These are phyloP conservation scores for Trametes cubensis DNA, from an alignment of 768 basidiomycete species.

Conservation along the genomic window DNA sequence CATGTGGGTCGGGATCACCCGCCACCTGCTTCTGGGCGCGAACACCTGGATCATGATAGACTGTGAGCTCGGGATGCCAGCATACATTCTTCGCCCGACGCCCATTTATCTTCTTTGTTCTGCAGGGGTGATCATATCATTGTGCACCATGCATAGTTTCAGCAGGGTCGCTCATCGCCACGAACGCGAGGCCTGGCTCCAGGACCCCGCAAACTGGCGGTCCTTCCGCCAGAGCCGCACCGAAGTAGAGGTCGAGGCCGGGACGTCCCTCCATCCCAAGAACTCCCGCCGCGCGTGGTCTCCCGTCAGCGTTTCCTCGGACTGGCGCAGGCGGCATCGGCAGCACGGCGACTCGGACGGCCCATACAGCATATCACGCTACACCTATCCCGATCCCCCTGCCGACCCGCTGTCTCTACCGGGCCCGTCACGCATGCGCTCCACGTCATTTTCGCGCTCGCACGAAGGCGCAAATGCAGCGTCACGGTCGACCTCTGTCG, in stretches of 20 bases:
- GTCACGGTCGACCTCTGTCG: conserved; percentile 19
- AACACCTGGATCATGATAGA: conserved; percentile 57
- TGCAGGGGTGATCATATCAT: conserved; percentile 57
- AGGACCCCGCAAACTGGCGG: conserved; percentile 49
- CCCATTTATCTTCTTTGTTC: too few species aligned
- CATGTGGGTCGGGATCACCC: conserved; percentile 52
- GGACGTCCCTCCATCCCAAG: conserved; percentile 20
- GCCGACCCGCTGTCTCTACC: conserved; percentile 10
- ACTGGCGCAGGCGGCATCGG: conserved; percentile 17
- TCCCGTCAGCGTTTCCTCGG: conserved; percentile 19
- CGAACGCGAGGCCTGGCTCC: conserved; percentile 57
- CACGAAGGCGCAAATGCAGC: not conserved
- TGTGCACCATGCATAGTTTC: conserved; percentile 62
- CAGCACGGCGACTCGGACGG: conserved; percentile 17
- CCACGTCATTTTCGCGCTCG: not conserved
- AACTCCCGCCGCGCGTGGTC: conserved; percentile 25
- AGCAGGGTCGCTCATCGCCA: conserved; percentile 61
- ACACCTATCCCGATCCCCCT: conserved; percentile 3
- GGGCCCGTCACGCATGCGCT: conserved; percentile 7
- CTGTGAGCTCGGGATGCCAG: conserved; percentile 42
- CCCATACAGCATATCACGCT: conserved; percentile 5
- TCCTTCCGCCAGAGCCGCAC: conserved; percentile 34
- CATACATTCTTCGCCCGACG: conserved; percentile 9
- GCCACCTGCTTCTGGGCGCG: conserved; percentile 47
- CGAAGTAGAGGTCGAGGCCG: conserved; percentile 29